Evolutionary conservation across 2,329 filamentous ascomycete species (phyloP), one percentile per base, ranked within the genome.

Genomic region (Microsporum canis): DNA sequence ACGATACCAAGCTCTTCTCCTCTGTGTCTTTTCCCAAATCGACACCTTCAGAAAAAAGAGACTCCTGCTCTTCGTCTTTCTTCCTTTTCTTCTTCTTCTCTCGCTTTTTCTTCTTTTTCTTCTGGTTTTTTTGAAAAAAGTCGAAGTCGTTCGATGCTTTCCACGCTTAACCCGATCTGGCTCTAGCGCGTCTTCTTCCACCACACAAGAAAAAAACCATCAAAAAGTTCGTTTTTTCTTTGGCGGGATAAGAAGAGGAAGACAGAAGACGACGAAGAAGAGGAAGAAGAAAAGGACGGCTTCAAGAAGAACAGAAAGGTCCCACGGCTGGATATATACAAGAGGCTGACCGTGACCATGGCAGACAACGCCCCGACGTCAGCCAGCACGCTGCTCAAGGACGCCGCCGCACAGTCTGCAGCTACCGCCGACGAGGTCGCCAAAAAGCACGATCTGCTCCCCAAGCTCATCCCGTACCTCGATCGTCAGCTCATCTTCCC

Each of bases 401-500:
- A 78, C 67, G 74, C 77, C 64, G 75, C 75, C 64, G 77, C 69
- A 68, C 78, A 75, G 69, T 76, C 70, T 53, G 70, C 71, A 60
- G 74, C 70, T 63, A 69, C 69, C 64, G 70, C 70, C 68, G 74
- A 72, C 68, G 81, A 83, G 72, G 80, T 86, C 76, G 84, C 82
- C 71, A 84, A 85, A 74, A 80, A 88, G 75, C 84, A 89, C 79
- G 88, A 87, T 74, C 84, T 97, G 66, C 84, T 96, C 70, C 89
- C 90, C 70, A 91, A 91, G 78, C 81, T 99, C 71, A 88, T 96
- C 73, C 86, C 86, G 68, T 86, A 95, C 76, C 88, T 99, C 76
- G 94, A 96, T 80, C 87, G 94, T 68, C 94, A 99, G 76, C 82
- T 99, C 70, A 88, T 97, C 72, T 99, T 95, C 79, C 94, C 94